Conservation (phyloP, 805 yeast species). For the Vanderwaltozyma verrucispora region DNA sequence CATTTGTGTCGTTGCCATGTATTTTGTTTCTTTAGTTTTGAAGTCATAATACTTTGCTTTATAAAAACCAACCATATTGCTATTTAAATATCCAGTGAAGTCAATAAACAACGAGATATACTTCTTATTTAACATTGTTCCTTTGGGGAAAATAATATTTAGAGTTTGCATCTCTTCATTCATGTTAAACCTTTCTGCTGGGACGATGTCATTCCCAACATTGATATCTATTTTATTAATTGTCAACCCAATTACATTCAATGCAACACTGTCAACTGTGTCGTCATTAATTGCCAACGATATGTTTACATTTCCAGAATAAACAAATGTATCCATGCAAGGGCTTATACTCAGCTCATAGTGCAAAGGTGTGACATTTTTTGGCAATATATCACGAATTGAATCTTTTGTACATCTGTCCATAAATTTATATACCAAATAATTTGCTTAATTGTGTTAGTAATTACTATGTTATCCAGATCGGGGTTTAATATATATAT, state of each 20-base stretch:
- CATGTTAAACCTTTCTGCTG: constrained; percentile 33
- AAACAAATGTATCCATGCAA: constrained; percentile 45
- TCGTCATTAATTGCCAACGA: constrained; percentile 42
- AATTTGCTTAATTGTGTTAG: too few species aligned
- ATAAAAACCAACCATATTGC: constrained; percentile 77
- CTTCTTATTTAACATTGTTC: constrained; percentile 22
- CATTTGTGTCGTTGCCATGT: constrained; percentile 76
- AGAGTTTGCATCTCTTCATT: constrained; percentile 53
- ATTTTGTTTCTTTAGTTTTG: constrained; percentile 51
- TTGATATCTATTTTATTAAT: constrained; percentile 34
- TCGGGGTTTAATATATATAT: too few species aligned
- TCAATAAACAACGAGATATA: constrained; percentile 15
- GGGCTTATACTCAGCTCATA: constrained; percentile 66
- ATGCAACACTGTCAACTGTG: constrained; percentile 34
- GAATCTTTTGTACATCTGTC: background rate
- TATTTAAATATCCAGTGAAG: constrained; percentile 56
- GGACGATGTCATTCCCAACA: constrained; percentile 24
- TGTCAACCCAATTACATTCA: constrained; percentile 59
- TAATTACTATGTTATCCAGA: too few species aligned
- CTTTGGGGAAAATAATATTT: constrained; percentile 43
- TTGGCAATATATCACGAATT: constrained; percentile 41
- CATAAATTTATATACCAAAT: too few species aligned
- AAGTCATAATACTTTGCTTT: constrained; percentile 50
- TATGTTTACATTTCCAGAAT: constrained; percentile 44
- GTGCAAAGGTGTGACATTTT: constrained; percentile 57